Base-by-base conservation (phyloP, 176 grass and related monocot species). In the Avena insularis region DNA sequence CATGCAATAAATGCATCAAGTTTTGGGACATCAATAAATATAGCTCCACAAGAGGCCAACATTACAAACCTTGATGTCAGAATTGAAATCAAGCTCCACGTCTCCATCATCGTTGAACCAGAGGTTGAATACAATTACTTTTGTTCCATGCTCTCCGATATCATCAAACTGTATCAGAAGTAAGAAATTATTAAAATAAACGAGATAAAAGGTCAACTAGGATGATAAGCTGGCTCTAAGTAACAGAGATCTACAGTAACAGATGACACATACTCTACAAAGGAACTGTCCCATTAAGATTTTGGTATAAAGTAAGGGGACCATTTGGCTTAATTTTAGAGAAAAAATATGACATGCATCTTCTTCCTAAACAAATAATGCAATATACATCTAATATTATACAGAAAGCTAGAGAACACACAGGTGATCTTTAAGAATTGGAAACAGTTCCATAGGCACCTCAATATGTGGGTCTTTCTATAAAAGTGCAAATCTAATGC, bases 51-150 rank as follows among this genome's bases (percentile, higher is more conserved):
- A 63, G 63, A 86, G 45, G 43, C 43, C 71, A 86, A 51, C 20
- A 90, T 59, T 79, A 67, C 75, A 61, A 82, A 98, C 97, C 97
- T 94, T 91, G 63, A 79, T 46, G 90, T 98, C 87, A 59, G 89
- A 92, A 67, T 84, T 74, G 79, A 98, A 98, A 93, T 98, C 92
- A 84, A 98, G 88, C 87, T 98, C 97, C 92, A 96, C 91, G 84
- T 88, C 85, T 67, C 92, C 93, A 93, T 98, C 94, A 93, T 98
- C 97, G 51, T 98, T 98, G 74, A 94, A 72, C 97, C 97, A 98
- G 64, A 98, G 91, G 77, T 98, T 98, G 83, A 91, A 98, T 82
- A 98, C 86, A 76, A 98, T 87, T 88, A 98, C 85, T 75, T 94
- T 98, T 78, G 97, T 96, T 35, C 97, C 97, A 87, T 92, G 90